Evolutionary conservation across 306 rosid species (phyloP), one percentile per base, ranked within the genome.

Genomic region (Delonix regia): DNA sequence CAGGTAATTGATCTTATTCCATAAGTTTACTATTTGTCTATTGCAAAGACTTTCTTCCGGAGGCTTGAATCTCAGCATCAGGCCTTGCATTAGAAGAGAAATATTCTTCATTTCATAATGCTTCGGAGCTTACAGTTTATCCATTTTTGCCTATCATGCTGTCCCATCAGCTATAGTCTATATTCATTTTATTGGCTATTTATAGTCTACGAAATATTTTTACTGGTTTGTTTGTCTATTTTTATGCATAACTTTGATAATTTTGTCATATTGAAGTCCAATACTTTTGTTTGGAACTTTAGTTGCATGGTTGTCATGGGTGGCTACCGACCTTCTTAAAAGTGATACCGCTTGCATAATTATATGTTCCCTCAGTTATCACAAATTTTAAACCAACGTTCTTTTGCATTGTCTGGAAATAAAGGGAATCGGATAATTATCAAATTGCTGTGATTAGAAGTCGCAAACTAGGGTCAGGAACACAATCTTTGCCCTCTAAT

Each of bases 1-100:
- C 94, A 80, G 97, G 99, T 95, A 82, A 75, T 33, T 80, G n/a
- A 28, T 66, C 48, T 14, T 24, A 13, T 25, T 39, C 42, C 16
- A 16, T 19, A 47, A 78, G 11, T 69, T 44, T 71, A 55, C 53
- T 24, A 22, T 11, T 80, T 49, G 57, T 74, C 69, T 57, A 15
- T 71, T n/a, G 24, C 42, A 36, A 30, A 34, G 65, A 4, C 70
- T 49, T 59, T 7, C 59, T 59, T 78, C 24, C 55, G 34, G 73
- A 53, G 61, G 72, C 36, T 57, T 74, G 51, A 49, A 69, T 44
- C 18, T 36, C 47, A 74, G 44, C 34, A 56, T 56, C 63, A 56
- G 34, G 12, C 63, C 59, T 55, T 67, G 22, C 34, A 56, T 47
- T 28, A 53, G 14, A 71, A 19, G n/a, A 68, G n/a, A 24, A 18